Conservation (phyloP, 805 yeast genomes). For the Wickerhamomyces bovis region DNA sequence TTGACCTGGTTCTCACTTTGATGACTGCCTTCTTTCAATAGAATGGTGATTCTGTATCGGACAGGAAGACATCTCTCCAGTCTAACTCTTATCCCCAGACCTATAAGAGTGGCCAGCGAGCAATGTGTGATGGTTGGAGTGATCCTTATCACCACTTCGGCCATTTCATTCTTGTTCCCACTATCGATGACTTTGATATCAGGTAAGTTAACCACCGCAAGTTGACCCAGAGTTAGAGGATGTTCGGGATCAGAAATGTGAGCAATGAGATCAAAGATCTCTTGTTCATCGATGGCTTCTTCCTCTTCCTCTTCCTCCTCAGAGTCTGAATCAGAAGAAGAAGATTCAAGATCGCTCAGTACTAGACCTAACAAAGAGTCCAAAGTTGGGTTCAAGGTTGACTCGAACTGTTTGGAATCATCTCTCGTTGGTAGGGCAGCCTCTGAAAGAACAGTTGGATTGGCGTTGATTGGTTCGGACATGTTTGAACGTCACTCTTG, state of each 20-base stretch:
- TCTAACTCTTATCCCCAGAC: slow-evolving; percentile 89
- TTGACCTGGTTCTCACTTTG: slow-evolving; percentile 95
- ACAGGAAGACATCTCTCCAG: slow-evolving; percentile 85
- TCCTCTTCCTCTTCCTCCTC: slow-evolving; percentile 34
- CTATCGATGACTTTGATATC: slow-evolving; percentile 71
- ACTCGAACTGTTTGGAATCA: slow-evolving; percentile 12
- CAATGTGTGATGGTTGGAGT: slow-evolving; percentile 99
- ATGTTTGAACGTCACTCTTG: slow-evolving; percentile 29
- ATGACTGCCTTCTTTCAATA: slow-evolving; percentile 87
- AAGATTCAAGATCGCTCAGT: neutral
- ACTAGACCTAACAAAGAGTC: slow-evolving; percentile 11
- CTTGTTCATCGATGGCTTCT: slow-evolving; percentile 82
- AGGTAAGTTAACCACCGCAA: slow-evolving; percentile 82
- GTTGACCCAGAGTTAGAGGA: slow-evolving; percentile 88
- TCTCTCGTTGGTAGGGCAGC: slow-evolving; percentile 70
- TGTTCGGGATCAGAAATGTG: slow-evolving; percentile 95
- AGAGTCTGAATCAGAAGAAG: slow-evolving; percentile 16
- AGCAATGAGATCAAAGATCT: slow-evolving; percentile 79
- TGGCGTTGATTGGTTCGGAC: slow-evolving; percentile 87
- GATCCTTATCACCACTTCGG: slow-evolving; percentile 73
- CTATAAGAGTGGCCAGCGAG: slow-evolving; percentile 91
- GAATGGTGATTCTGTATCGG: slow-evolving; percentile 70
- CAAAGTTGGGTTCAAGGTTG: slow-evolving; percentile 14
- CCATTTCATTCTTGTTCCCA: slow-evolving; percentile 46
- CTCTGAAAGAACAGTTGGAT: slow-evolving; percentile 77